Conservation (phyloP, 2,329 filamentous ascomycete genomes). For the Aspergillus felis region DNA sequence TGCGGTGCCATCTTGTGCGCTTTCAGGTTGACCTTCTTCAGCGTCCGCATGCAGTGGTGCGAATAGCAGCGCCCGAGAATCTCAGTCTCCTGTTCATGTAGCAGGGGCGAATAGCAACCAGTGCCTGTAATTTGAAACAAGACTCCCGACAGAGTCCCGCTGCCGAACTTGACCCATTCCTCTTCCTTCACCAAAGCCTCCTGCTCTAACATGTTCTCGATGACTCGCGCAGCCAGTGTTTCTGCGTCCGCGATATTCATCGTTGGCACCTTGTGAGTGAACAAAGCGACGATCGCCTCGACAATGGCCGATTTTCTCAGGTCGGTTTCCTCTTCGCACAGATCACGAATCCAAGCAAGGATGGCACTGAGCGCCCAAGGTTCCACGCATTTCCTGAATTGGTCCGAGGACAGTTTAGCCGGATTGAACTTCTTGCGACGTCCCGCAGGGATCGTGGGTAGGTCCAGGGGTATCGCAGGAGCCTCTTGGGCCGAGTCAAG, state of each 20-base stretch:
- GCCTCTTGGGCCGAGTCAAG: constrained; percentile 51
- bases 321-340: constrained; percentile 89
- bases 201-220: constrained; percentile 73
- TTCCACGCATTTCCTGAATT: constrained; percentile 80
- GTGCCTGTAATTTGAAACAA: constrained; percentile 87
- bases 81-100: constrained; percentile 62
- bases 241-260: constrained; percentile 99
- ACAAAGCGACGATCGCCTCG: constrained; percentile 82
- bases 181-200: constrained; percentile 81
- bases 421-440: constrained; percentile 81
- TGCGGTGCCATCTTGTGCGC: constrained; percentile 65
- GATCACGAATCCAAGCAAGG: constrained; percentile 76
- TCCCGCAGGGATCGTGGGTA: constrained; percentile 76
- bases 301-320: constrained; percentile 79
- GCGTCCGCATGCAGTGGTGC: constrained; percentile 84
- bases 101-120: constrained; percentile 82
- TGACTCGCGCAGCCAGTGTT: constrained; percentile 71
- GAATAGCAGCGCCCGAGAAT: constrained; percentile 82
- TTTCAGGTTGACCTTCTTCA: constrained; percentile 90
- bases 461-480: constrained; percentile 65
- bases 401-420: constrained; percentile 71
- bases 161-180: constrained; percentile 94
- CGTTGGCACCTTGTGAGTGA: constrained; percentile 91
- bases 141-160: constrained; percentile 77
- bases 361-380: constrained; percentile 94